A percentile compares a stretch with the other conserved stretches of the same genome.
phyloP scores from a whole-genome alignment of 371 early-diverging fungal genomes.

The Mucor irregularis region DNA sequence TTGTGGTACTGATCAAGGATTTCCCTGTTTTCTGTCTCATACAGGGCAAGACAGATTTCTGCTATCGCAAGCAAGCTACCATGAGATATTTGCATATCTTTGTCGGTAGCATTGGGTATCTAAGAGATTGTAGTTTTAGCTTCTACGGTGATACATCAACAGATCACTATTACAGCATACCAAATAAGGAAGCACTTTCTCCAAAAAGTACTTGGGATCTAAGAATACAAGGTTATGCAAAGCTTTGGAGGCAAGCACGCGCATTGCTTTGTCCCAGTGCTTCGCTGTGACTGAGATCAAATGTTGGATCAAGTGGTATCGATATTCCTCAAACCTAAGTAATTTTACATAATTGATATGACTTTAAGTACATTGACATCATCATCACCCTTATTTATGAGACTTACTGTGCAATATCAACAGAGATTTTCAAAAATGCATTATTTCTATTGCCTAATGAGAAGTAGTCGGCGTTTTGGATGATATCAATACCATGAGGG shows the following conservation, averaged over 20 bases:
- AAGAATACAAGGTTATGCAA: constrained; percentile 63
- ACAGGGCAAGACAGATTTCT: constrained; percentile 67
- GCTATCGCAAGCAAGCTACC: constrained; percentile 76
- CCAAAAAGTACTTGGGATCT: constrained; percentile 59
- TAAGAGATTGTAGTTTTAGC: constrained; percentile 17
- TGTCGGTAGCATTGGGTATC: constrained; percentile 57
- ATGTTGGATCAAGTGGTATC: constrained; percentile 71
- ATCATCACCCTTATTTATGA: background rate
- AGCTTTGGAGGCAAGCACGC: constrained; percentile 75
- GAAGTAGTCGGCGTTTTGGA: constrained; percentile 91
- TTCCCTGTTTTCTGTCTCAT: constrained; percentile 8
- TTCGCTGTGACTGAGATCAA: constrained; percentile 56
- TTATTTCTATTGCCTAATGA: constrained; percentile 81
- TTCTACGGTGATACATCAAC: background rate
- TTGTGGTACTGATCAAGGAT: constrained; percentile 4
- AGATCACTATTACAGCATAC: constrained; percentile 17
- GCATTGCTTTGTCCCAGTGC: constrained; percentile 89
- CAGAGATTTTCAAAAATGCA: constrained; percentile 68
- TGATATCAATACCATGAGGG: constrained; percentile 91
- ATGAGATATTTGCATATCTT: constrained; percentile 74
- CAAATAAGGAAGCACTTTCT: constrained; percentile 43
- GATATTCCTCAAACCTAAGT: constrained; percentile 73
- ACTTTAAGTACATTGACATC: too few species aligned
- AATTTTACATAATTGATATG: background rate
- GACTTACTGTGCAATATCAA: constrained; percentile 71